A percentile compares a stretch with the other conserved stretches of the same genome.
Evolutionary conservation across 2,329 filamentous ascomycete genomes (phyloP).

Genomic region (Cytospora piceicola): DNA sequence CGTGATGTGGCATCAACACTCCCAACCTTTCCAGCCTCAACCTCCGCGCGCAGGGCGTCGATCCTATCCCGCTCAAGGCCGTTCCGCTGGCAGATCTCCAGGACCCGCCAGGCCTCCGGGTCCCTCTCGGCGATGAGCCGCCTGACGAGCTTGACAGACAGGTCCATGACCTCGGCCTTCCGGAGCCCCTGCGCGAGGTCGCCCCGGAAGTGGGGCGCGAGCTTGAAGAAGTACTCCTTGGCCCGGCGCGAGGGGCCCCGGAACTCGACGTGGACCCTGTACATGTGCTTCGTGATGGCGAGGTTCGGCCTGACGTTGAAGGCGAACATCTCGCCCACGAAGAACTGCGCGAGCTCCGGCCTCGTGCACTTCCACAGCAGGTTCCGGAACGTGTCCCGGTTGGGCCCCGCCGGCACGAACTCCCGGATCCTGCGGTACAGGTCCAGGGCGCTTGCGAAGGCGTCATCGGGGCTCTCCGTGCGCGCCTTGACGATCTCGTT

Average conservation of each 20-base stretch:
- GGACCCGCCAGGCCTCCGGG: constrained; percentile 29
- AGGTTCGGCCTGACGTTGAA: constrained; percentile 26
- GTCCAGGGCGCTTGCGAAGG: constrained; percentile 26
- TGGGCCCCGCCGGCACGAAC: constrained; percentile 23
- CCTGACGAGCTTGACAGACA: constrained; percentile 28
- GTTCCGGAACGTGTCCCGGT: constrained; percentile 25
- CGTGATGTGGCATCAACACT: background rate
- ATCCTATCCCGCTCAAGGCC: constrained; percentile 26
- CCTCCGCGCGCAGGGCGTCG: constrained; percentile 23
- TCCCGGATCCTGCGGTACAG: constrained; percentile 28
- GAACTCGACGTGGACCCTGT: constrained; percentile 28
- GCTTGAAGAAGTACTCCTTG: constrained; percentile 26
- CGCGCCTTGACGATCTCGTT: constrained; percentile 38
- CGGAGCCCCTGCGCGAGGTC: constrained; percentile 11
- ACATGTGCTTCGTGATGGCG: constrained; percentile 23
- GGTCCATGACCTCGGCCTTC: constrained; percentile 24
- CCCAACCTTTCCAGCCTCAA: constrained; percentile 22
- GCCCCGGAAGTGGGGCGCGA: constrained; percentile 19
- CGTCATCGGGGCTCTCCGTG: constrained; percentile 11
- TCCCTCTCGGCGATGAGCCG: constrained; percentile 29
- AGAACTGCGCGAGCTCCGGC: constrained; percentile 29
- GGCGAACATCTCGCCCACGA: constrained; percentile 28
- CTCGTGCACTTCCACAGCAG: constrained; percentile 28
- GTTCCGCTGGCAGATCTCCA: constrained; percentile 24
- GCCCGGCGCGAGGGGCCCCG: constrained; percentile 21